phyloP scores from a whole-genome alignment of 2,329 filamentous ascomycete species.

The Chrysoporthe austroafricana region DNA sequence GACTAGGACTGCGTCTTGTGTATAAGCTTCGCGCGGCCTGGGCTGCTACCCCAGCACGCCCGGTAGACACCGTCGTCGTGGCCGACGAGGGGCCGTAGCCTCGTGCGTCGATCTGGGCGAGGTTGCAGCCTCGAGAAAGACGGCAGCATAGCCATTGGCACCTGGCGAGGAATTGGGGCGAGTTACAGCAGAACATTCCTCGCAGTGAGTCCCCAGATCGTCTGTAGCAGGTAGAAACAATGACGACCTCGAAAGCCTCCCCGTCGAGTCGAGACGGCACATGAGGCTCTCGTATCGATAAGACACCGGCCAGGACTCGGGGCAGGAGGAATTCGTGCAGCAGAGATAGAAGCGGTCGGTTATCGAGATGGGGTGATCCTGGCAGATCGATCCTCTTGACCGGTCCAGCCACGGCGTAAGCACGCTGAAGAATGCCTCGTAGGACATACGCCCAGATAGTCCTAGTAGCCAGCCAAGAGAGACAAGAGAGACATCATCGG shows the following conservation, averaged over 20 bases:
- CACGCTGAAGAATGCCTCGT: no score
- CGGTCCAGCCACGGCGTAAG: no score
- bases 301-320: neutral
- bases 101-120: no score
- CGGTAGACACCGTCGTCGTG: no score
- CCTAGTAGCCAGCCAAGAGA: no score
- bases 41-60: neutral
- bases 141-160: no score
- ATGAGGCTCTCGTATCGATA: constrained; percentile 2
- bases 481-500: no score
- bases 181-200: neutral
- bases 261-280: neutral
- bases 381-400: neutral
- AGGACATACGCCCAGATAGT: no score
- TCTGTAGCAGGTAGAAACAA: neutral
- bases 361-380: neutral
- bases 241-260: neutral
- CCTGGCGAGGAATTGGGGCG: no score
- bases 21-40: neutral
- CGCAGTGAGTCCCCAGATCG: neutral
- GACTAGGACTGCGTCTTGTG: neutral
- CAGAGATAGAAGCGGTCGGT: neutral
- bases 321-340: neutral
- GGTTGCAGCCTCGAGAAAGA: no score
- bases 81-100: no score